Percentiles rank a stretch among this genome's conserved stretches.
phyloP scores from a whole-genome alignment of 2,329 filamentous ascomycete genomes.

The Pyrenochaeta sp. region DNA sequence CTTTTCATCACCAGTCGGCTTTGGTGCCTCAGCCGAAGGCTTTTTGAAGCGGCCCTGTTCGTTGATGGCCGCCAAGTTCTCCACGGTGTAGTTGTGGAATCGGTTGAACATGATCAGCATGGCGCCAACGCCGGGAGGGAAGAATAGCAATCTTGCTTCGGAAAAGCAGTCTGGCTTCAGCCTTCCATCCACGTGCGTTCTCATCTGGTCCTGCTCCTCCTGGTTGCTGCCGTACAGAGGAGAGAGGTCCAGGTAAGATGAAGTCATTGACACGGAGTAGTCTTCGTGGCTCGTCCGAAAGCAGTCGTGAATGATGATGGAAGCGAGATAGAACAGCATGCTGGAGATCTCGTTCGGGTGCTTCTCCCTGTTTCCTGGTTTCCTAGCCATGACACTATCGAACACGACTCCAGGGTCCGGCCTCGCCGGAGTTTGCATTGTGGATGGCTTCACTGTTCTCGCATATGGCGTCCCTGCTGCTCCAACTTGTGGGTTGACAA shows the following conservation, averaged over 20 bases:
- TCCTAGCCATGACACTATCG: slow-evolving; percentile 71
- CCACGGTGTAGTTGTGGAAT: slow-evolving; percentile 88
- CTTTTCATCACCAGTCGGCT: slow-evolving; percentile 54
- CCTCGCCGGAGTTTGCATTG: slow-evolving; percentile 65
- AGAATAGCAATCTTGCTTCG: slow-evolving; percentile 69
- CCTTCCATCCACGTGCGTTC: slow-evolving; percentile 71
- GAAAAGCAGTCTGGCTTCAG: slow-evolving; percentile 76
- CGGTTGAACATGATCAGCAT: slow-evolving; percentile 73
- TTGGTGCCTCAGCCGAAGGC: slow-evolving; percentile 55
- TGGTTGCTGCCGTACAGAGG: slow-evolving; percentile 78
- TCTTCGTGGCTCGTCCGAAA: slow-evolving; percentile 73
- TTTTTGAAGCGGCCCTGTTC: slow-evolving; percentile 80
- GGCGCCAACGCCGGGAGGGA: slow-evolving; percentile 73
- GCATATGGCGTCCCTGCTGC: slow-evolving; percentile 74
- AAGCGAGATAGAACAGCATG: slow-evolving; percentile 77
- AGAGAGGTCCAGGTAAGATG: slow-evolving; percentile 77
- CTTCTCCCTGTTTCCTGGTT: slow-evolving; percentile 60
- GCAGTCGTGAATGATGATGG: slow-evolving; percentile 69
- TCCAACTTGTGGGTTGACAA: slow-evolving; percentile 70
- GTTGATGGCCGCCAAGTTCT: slow-evolving; percentile 84
- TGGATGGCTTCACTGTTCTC: slow-evolving; percentile 67
- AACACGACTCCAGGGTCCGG: slow-evolving; percentile 74
- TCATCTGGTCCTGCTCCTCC: slow-evolving; percentile 70
- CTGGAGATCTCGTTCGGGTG: slow-evolving; percentile 78
- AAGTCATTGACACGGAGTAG: slow-evolving; percentile 70